phyloP scores from a whole-genome alignment of 2,329 filamentous ascomycete species.

The Parastagonospora avenae region DNA sequence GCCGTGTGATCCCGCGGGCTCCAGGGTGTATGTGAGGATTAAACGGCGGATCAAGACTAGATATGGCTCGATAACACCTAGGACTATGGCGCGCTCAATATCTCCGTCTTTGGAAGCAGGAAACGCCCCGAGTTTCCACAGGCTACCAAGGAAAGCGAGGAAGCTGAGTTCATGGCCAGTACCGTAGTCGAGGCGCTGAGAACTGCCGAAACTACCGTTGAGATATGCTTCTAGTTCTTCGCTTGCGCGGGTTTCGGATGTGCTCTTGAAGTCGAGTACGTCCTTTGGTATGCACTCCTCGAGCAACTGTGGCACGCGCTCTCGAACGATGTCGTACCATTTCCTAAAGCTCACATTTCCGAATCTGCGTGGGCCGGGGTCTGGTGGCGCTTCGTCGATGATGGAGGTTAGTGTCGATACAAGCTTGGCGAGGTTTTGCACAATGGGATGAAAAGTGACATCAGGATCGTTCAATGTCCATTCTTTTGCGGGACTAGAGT shows the following conservation, averaged over 20 bases:
- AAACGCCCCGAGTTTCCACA: constrained; percentile 92
- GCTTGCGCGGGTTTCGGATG: constrained; percentile 52
- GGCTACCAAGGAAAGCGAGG: constrained; percentile 81
- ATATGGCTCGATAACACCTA: constrained; percentile 85
- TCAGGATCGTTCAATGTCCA: constrained; percentile 55
- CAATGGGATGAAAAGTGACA: constrained; percentile 58
- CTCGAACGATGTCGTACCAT: constrained; percentile 76
- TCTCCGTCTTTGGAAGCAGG: constrained; percentile 59
- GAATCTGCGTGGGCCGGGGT: constrained; percentile 84
- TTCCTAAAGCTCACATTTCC: constrained; percentile 89
- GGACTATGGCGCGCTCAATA: constrained; percentile 77
- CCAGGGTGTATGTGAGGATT: constrained; percentile 88
- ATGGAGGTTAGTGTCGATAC: constrained; percentile 68
- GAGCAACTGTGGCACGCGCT: constrained; percentile 62
- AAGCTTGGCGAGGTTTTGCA: constrained; percentile 69
- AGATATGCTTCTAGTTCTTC: constrained; percentile 80
- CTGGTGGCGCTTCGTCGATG: constrained; percentile 79
- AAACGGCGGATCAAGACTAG: constrained; percentile 79
- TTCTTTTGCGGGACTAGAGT: constrained; percentile 53
- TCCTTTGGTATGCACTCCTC: constrained; percentile 59
- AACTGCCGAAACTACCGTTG: constrained; percentile 82
- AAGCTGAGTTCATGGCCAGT: constrained; percentile 97
- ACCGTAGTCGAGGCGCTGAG: constrained; percentile 90
- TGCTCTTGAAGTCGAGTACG: constrained; percentile 48
- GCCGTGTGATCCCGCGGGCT: constrained; percentile 93